Percentiles rank a stretch among this genome's conserved stretches.
Conservation (phyloP, 768 basidiomycete genomes). For the Trametes elegans region DNA sequence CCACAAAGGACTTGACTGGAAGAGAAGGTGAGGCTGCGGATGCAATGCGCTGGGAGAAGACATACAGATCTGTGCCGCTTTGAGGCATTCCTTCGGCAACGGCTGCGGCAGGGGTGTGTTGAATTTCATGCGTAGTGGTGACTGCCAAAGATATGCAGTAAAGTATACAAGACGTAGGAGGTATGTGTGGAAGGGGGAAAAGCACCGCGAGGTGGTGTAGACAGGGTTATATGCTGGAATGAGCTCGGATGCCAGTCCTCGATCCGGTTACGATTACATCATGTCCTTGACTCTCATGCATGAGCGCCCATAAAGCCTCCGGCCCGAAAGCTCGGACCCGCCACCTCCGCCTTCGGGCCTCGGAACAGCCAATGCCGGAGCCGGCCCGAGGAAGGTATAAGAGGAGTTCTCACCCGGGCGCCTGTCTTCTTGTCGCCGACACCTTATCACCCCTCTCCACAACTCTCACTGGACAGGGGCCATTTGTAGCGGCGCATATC, state of each 20-base stretch:
- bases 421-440: conserved; percentile 22
- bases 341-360: background rate
- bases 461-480: conserved; percentile 26
- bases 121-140: conserved; percentile 46
- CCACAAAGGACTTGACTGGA: conserved; percentile 82
- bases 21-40: conserved; percentile 3
- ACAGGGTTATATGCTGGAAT: background rate
- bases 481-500: conserved; percentile 30
- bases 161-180: background rate
- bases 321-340: background rate
- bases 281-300: background rate
- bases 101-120: conserved; percentile 52
- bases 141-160: too few relatives aligned
- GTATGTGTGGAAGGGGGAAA: background rate
- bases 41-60: conserved; percentile 1
- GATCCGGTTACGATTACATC: conserved; percentile 11
- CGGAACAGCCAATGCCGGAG: background rate
- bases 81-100: conserved; percentile 80
- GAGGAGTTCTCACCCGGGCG: background rate
- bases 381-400: conserved; percentile 5
- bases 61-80: conserved; percentile 86
- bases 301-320: background rate
- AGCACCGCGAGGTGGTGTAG: background rate
- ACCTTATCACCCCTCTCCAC: conserved; percentile 34
- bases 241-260: background rate